These are phyloP conservation scores for Amanita exitialis DNA, from an alignment of 768 basidiomycete genomes.

Conservation along the genomic window DNA sequence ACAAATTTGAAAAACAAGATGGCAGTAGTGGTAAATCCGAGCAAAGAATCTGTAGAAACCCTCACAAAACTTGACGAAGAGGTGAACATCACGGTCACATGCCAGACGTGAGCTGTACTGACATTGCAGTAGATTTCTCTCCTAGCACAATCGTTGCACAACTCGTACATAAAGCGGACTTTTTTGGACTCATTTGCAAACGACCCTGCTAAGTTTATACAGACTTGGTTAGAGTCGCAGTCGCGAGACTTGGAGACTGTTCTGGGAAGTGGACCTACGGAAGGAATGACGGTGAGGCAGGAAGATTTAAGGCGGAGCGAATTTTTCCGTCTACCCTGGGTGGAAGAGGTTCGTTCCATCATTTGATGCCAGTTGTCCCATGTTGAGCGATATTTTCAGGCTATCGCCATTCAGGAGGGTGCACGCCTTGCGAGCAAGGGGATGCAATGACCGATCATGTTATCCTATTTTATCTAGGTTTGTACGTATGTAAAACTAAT, in stretches of 20 bases:
- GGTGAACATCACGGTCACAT: conserved; percentile 30
- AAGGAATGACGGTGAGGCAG: conserved; percentile 70
- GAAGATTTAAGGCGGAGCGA: conserved; percentile 86
- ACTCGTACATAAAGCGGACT: conserved; percentile 76
- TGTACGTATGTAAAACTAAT: not conserved
- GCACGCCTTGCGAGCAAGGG: conserved; percentile 50
- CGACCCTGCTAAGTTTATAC: conserved; percentile 73
- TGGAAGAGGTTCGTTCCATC: conserved; percentile 44
- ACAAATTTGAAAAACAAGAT: conserved; percentile 61
- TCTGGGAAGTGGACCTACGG: conserved; percentile 79
- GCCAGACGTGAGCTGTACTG: not conserved
- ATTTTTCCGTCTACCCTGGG: conserved; percentile 89
- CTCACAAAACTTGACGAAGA: conserved; percentile 80
- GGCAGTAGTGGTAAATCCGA: conserved; percentile 57
- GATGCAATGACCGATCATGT: conserved; percentile 20
- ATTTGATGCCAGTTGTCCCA: not conserved
- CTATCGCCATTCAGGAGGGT: conserved; percentile 80
- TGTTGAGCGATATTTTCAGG: conserved; percentile 27
- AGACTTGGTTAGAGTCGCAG: conserved; percentile 88
- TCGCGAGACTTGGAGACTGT: conserved; percentile 84
- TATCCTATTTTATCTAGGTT: not conserved
- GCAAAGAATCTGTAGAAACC: conserved; percentile 59
- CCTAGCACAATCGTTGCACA: conserved; percentile 76
- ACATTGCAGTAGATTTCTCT: conserved; percentile 54
- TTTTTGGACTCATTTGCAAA: conserved; percentile 78